phyloP scores from a whole-genome alignment of 164 flowering plant species.

The Piper betle region DNA sequence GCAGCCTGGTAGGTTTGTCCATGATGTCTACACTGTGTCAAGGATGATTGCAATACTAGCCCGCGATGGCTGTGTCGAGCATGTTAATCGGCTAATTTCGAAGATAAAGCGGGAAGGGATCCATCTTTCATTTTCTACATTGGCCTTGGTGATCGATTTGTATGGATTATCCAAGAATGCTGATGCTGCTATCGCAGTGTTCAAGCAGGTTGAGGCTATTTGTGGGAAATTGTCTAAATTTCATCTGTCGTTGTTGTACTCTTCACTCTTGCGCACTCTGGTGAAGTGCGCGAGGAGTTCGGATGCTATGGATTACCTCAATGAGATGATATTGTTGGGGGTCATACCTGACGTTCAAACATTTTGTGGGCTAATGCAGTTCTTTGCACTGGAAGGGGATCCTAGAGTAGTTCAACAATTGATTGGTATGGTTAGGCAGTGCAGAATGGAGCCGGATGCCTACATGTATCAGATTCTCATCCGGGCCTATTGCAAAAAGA shows the following conservation, averaged over 20 bases:
- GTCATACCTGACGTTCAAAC: conserved; percentile 69
- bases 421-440: conserved; percentile 63
- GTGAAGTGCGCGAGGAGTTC: conserved; percentile 51
- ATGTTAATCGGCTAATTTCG: conserved; percentile 50
- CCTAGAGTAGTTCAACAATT: conserved; percentile 60
- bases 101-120: conserved; percentile 59
- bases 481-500: conserved; percentile 57
- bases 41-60: conserved; percentile 66
- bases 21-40: conserved; percentile 63
- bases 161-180: conserved; percentile 69
- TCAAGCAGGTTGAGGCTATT: conserved; percentile 32
- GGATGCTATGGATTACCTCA: conserved; percentile 47
- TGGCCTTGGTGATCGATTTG: conserved; percentile 58
- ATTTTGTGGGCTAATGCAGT: conserved; percentile 70
- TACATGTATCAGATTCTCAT: conserved; percentile 60
- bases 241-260: conserved; percentile 48
- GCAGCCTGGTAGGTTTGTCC: conserved; percentile 68
- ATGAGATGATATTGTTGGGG: conserved; percentile 57
- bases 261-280: conserved; percentile 66
- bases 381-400: conserved; percentile 69
- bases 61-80: conserved; percentile 43
- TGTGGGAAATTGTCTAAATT: conserved; percentile 38
- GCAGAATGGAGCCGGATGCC: conserved; percentile 67
- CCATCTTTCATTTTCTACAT: conserved; percentile 47
- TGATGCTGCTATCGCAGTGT: conserved; percentile 68